A percentile compares a stretch with the other conserved stretches of the same genome.
Evolutionary conservation across 208 protist genomes (phyloP).

Genomic region (Leishmania tropica): DNA sequence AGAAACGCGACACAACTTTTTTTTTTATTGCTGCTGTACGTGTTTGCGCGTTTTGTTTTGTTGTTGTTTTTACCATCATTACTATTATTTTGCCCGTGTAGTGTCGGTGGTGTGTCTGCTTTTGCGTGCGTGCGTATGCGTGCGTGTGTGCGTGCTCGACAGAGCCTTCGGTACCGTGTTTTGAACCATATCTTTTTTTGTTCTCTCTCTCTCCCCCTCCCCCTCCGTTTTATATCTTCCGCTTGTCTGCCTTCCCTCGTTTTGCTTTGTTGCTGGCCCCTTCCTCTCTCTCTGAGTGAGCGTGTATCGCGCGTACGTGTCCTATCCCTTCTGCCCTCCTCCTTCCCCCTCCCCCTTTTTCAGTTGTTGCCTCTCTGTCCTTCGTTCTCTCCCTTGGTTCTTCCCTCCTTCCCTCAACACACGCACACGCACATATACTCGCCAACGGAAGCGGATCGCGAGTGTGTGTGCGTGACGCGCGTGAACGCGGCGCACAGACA

Average conservation of each 20-base stretch:
- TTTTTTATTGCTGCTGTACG: not conserved
- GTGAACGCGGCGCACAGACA: not conserved
- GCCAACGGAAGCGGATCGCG: not conserved
- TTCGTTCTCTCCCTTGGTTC: constrained; percentile 8
- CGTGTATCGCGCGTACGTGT: not conserved
- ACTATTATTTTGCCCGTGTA: not conserved
- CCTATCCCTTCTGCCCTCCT: not conserved
- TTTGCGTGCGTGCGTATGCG: not conserved
- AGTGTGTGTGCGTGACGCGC: not conserved
- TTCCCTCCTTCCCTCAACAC: not conserved
- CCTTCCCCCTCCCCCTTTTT: not conserved
- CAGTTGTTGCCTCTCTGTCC: not conserved
- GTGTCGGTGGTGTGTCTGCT: not conserved
- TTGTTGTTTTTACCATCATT: not conserved
- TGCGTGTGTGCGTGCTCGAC: not conserved
- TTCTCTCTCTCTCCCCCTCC: not conserved
- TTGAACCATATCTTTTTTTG: not conserved
- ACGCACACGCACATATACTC: not conserved
- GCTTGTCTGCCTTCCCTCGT: not conserved
- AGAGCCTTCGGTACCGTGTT: not conserved
- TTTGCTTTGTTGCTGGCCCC: not conserved
- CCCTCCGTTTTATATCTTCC: not conserved
- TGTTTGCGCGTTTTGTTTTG: not conserved
- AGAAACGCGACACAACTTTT: not conserved
- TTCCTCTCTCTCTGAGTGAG: not conserved